Evolutionary conservation across 2,329 filamentous ascomycete species (phyloP), one percentile per base, ranked within the genome.

Genomic region (Atkinsonella hypoxylon): DNA sequence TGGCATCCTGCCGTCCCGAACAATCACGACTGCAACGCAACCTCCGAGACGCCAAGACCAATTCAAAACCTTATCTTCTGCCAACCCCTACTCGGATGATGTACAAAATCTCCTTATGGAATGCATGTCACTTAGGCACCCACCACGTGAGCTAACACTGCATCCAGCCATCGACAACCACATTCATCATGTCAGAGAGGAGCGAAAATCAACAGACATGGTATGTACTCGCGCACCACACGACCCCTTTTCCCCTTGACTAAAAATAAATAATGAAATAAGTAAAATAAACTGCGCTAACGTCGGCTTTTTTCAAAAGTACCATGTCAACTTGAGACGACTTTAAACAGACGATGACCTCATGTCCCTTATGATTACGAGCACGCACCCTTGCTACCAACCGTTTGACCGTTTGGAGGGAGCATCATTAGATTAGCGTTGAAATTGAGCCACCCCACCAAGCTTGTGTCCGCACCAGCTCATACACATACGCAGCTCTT

Each of bases 131-230:
- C 34, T 12, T 15, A 12, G 34, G 11, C 34, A 36, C 15, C 34
- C 11, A 39, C 13, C 34, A 47, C 13, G 13, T n/a, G 9, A 15
- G 11, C 6, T 26, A 1, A 30, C 22, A 26, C 6, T 20, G 15
- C n/a, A 4, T 32, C 3, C 38, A 70, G 67, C 59, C 15, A 67
- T 69, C 47, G 61, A 65, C 38, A 55, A 64, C n/a, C 64, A 69
- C 48, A 57, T 68, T 15, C 60, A 64, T 46, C 59, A 65, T 32
- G 48, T 68, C 31, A 58, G 58, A 47, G 56, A 57, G 22, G 60
- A 60, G 41, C 58, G 59, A 3, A 63, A 67, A 52, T 56, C 58
- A 17, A 50, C 65, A 15, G 58, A 62, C 51, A 60, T 67, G 60
- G 67, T 69, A 56, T 26, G 26, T 26, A 4, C 26, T 26, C 26